A percentile compares a stretch with the other conserved stretches of the same genome.
phyloP scores from a whole-genome alignment of 2,329 filamentous ascomycete species.

The Epicoccum sorghinum region DNA sequence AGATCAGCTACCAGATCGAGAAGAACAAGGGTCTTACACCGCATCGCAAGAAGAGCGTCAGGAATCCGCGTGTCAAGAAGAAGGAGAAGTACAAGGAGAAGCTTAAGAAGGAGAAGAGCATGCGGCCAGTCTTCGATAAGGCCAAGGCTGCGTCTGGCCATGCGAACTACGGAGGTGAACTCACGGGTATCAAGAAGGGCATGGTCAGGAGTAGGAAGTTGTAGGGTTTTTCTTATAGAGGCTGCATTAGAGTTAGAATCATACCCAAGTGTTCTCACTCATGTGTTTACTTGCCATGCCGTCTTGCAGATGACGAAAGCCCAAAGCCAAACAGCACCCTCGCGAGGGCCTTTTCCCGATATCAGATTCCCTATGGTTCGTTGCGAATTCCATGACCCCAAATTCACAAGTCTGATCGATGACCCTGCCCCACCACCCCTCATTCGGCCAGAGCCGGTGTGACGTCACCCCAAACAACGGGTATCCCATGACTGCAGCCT shows the following conservation, averaged over 20 bases:
- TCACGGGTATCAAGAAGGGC: constrained; percentile 93
- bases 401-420: background rate
- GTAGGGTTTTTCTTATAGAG: constrained; percentile 50
- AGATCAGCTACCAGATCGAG: constrained; percentile 90
- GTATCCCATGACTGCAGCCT: constrained; percentile 23
- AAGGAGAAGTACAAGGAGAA: constrained; percentile 94
- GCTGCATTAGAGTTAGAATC: background rate
- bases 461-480: constrained; percentile 25
- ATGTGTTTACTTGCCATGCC: too few species aligned
- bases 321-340: too few species aligned
- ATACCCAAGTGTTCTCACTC: constrained; percentile 4
- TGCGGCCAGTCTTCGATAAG: constrained; percentile 81
- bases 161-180: constrained; percentile 77
- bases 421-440: constrained; percentile 15
- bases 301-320: too few species aligned
- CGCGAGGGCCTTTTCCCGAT: too few species aligned
- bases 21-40: constrained; percentile 97
- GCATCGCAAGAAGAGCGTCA: constrained; percentile 88
- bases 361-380: too few species aligned
- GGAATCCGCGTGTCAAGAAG: constrained; percentile 98
- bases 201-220: constrained; percentile 94
- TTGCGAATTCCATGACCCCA: too few species aligned
- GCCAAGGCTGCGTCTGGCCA: constrained; percentile 75
- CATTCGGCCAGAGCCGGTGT: constrained; percentile 5
- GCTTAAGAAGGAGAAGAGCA: constrained; percentile 93